A percentile compares a stretch with the other conserved stretches of the same genome.
phyloP scores from a whole-genome alignment of 768 basidiomycete genomes.

The Mycena maculata region DNA sequence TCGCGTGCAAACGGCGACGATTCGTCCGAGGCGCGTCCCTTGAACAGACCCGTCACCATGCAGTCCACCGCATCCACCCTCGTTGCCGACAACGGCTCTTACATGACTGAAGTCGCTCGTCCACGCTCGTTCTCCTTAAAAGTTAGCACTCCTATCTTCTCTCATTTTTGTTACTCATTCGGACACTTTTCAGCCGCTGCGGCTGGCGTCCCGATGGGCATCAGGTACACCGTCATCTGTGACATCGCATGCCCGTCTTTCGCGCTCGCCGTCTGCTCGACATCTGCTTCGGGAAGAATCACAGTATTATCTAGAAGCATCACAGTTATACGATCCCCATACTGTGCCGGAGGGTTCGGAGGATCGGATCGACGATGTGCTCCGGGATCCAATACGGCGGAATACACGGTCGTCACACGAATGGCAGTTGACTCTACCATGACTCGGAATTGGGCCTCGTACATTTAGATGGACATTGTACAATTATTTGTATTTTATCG shows the following conservation, averaged over 20 bases:
- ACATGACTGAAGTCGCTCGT: constrained; percentile 3
- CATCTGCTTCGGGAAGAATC: constrained; percentile 26
- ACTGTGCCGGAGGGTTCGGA: constrained; percentile 24
- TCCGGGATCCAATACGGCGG: constrained; percentile 30
- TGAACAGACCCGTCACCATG: constrained; percentile 30
- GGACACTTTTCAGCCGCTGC: constrained; percentile 14
- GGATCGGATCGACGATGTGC: constrained; percentile 23
- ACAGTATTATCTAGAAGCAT: constrained; percentile 23
- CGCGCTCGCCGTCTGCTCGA: constrained; percentile 1
- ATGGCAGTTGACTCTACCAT: constrained; percentile 21
- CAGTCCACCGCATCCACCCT: constrained; percentile 40
- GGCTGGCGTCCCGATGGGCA: constrained; percentile 23
- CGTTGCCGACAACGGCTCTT: constrained; percentile 39
- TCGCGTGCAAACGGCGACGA: constrained; percentile 10
- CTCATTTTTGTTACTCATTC: background rate
- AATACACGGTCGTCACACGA: constrained; percentile 13
- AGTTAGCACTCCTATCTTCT: background rate
- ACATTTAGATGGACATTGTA: no score
- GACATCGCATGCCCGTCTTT: background rate
- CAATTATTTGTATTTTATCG: no score
- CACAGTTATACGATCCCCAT: constrained; percentile 26
- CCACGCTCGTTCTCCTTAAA: constrained; percentile 13
- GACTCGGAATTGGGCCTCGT: no score
- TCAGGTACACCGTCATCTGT: constrained; percentile 2
- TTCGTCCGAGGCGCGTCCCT: constrained; percentile 19